Conservation (phyloP, 306 rosid species). For the Acacia acuminata region DNA sequence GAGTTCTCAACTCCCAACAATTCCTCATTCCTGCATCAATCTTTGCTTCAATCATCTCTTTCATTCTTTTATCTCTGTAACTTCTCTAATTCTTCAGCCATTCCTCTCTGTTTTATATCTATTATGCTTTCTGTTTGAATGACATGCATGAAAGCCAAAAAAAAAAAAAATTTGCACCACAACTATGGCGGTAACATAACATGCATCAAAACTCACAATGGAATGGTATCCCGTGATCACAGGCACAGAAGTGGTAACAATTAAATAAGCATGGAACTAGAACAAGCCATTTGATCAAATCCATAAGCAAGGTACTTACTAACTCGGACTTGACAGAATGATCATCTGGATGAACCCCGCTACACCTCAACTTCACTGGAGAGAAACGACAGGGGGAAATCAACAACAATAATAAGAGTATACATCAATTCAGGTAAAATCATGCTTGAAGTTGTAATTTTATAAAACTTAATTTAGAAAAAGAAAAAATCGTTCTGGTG, state of each 20-base stretch:
- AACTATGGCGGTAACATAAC: not conserved
- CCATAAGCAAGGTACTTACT: conserved; percentile 49
- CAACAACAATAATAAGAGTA: not conserved
- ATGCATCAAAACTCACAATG: not conserved
- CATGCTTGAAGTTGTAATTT: not conserved
- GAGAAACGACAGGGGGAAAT: not conserved
- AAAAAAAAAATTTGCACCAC: not conserved
- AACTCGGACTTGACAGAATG: conserved; percentile 82
- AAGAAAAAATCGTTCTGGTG: not conserved
- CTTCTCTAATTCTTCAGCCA: not conserved
- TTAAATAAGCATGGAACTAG: not conserved
- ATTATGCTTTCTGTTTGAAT: not conserved
- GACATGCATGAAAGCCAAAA: not conserved
- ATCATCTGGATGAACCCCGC: conserved; percentile 72
- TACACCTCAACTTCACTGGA: conserved; percentile 82
- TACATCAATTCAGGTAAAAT: conserved; percentile 10
- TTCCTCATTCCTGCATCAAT: not conserved
- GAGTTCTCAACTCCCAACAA: not conserved
- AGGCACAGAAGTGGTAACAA: not conserved
- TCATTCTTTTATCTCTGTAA: not conserved
- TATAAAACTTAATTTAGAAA: not conserved
- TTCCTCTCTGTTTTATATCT: not conserved
- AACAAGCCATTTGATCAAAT: conserved; percentile 14
- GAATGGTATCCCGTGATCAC: not conserved
- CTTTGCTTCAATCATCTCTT: not conserved